phyloP scores from a whole-genome alignment of 768 basidiomycete genomes.

The Amanita subjunquillea region DNA sequence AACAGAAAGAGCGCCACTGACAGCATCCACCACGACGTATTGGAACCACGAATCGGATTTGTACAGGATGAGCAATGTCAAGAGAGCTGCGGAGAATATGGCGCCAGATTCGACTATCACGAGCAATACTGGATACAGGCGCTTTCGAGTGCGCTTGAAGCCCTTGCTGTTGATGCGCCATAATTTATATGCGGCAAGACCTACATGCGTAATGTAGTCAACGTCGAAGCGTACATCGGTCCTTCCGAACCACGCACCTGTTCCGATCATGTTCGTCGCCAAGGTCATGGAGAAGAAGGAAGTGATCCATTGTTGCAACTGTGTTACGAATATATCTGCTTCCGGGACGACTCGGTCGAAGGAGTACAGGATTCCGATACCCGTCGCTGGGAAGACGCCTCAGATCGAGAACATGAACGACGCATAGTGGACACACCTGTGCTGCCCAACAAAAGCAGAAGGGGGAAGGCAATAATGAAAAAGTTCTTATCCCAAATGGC shows the following conservation, averaged over 20 bases:
- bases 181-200: slow-evolving; percentile 18
- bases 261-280: slow-evolving; percentile 21
- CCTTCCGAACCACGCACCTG: slow-evolving; percentile 8
- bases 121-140: slow-evolving; percentile 17
- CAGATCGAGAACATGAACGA: not conserved
- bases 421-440: slow-evolving; percentile 2
- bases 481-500: slow-evolving; percentile 18
- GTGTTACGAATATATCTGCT: slow-evolving; percentile 17
- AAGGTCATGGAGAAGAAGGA: slow-evolving; percentile 25
- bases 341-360: slow-evolving; percentile 14
- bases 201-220: slow-evolving; percentile 1
- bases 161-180: slow-evolving; percentile 17
- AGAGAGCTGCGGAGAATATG: slow-evolving; percentile 21
- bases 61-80: slow-evolving; percentile 19
- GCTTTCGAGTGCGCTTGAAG: slow-evolving; percentile 5
- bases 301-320: slow-evolving; percentile 21
- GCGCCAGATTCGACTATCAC: slow-evolving; percentile 24
- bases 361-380: slow-evolving; percentile 17
- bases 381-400: slow-evolving; percentile 10
- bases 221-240: not conserved
- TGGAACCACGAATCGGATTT: slow-evolving; percentile 20
- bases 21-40: slow-evolving; percentile 21
- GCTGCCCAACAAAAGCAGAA: slow-evolving; percentile 18
- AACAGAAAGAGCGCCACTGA: slow-evolving; percentile 9
- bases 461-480: slow-evolving; percentile 14